These are phyloP conservation scores for Agrostemma githago DNA, from an alignment of 148 eudicot genomes.

Conservation along the genomic window DNA sequence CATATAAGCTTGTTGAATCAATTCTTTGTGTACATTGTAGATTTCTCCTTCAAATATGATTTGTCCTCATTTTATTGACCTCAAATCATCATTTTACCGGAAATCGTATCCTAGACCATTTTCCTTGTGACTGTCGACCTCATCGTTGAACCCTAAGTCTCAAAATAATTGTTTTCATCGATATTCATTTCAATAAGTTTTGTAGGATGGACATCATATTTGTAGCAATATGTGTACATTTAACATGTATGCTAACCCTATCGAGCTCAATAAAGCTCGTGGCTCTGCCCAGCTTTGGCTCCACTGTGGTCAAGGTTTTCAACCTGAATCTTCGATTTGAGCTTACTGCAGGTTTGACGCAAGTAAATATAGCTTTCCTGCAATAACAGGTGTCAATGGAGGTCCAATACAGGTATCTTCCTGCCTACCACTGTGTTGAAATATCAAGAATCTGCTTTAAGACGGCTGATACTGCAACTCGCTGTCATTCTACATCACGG, in stretches of 20 bases:
- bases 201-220: background rate
- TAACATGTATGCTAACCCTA: too few relatives aligned
- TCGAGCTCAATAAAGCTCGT: background rate
- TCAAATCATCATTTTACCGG: too few relatives aligned
- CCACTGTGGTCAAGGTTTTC: background rate
- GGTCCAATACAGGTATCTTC: background rate
- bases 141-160: too few relatives aligned
- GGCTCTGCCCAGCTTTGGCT: background rate
- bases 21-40: slow-evolving; percentile 9
- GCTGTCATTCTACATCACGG: background rate
- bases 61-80: background rate
- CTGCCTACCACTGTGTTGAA: too few relatives aligned
- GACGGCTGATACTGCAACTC: background rate
- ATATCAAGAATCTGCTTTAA: background rate
- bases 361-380: background rate
- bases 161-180: background rate
- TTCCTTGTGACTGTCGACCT: too few relatives aligned
- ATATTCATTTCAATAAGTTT: background rate
- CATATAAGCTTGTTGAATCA: background rate
- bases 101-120: too few relatives aligned
- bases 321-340: background rate
- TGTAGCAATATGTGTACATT: too few relatives aligned
- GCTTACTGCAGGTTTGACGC: background rate
- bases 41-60: background rate
- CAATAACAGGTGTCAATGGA: background rate